Percentiles rank a stretch among this genome's conserved stretches.
These are phyloP conservation scores for Ogataea hybrid DNA, from an alignment of 1,139 yeast genomes.

Conservation along the genomic window DNA sequence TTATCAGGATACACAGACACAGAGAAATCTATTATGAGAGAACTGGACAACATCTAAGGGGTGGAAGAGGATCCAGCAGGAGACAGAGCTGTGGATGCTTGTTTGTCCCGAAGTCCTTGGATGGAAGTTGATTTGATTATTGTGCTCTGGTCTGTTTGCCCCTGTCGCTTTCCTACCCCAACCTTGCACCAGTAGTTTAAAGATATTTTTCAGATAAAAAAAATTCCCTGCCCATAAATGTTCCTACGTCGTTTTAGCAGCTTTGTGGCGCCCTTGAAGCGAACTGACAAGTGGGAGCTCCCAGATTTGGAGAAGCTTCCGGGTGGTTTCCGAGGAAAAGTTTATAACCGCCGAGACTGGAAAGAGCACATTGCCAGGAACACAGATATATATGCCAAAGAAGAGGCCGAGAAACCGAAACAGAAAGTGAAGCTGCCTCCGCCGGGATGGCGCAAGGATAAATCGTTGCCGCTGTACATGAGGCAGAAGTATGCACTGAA, in stretches of 20 bases:
- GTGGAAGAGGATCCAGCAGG: no score
- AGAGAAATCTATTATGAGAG: neutral
- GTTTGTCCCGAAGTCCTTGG: no score
- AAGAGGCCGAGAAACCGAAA: conserved; percentile 3
- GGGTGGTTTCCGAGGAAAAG: conserved; percentile 32
- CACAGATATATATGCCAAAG: conserved; percentile 23
- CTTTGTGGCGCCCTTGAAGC: conserved; percentile 8
- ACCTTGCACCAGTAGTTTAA: conserved; percentile 1
- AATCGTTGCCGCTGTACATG: conserved; percentile 57
- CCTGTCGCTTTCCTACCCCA: neutral
- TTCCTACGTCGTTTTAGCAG: conserved; percentile 1
- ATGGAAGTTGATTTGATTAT: no score
- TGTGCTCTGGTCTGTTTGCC: no score
- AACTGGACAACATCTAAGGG: neutral
- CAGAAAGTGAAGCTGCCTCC: conserved; percentile 34
- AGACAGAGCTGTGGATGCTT: no score
- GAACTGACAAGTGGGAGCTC: conserved; percentile 26
- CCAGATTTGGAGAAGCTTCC: conserved; percentile 31
- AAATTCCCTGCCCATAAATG: neutral
- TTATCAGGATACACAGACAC: neutral
- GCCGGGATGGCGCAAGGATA: conserved; percentile 39
- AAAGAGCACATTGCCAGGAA: conserved; percentile 22
- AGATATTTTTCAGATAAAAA: neutral
- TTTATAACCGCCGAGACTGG: conserved; percentile 31
- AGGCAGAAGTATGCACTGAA: conserved; percentile 60